Percentiles rank a stretch among this genome's conserved stretches.
phyloP scores from a whole-genome alignment of 352 stramenopile genomes.

The Thalassiosira delicatula region DNA sequence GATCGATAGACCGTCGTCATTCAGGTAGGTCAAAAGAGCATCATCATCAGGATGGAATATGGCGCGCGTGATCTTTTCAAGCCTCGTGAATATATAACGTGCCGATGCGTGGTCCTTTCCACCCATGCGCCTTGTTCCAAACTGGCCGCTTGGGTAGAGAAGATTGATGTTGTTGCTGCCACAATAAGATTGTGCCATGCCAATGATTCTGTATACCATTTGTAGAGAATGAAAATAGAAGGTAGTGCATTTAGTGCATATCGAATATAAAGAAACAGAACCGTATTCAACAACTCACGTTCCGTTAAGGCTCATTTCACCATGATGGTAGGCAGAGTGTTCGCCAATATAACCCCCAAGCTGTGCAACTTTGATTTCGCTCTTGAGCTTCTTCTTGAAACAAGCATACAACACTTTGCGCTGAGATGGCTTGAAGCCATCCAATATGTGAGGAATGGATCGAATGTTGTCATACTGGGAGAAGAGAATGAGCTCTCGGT shows the following conservation, averaged over 20 bases:
- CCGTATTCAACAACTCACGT: slow-evolving; percentile 71
- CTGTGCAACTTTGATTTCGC: slow-evolving; percentile 99
- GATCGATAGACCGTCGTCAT: slow-evolving; percentile 97
- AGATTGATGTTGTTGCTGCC: slow-evolving; percentile 99
- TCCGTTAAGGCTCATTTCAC: slow-evolving; percentile 95
- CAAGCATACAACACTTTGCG: slow-evolving; percentile 97
- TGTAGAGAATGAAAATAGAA: too few species aligned
- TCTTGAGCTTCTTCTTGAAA: slow-evolving; percentile 97
- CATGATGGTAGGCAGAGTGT: slow-evolving; percentile 98
- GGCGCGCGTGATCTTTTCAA: slow-evolving; percentile 94
- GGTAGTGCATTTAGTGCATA: neutral
- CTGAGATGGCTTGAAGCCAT: slow-evolving; percentile 98
- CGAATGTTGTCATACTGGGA: slow-evolving; percentile 95
- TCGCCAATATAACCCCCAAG: slow-evolving; percentile 96
- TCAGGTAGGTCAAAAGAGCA: slow-evolving; percentile 93
- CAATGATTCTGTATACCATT: too few species aligned
- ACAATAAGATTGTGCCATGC: slow-evolving; percentile 98
- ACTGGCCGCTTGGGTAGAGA: slow-evolving; percentile 96
- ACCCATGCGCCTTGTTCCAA: slow-evolving; percentile 97
- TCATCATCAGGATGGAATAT: slow-evolving; percentile 99
- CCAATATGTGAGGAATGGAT: slow-evolving; percentile 94
- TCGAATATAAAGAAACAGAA: neutral
- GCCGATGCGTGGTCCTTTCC: slow-evolving; percentile 95
- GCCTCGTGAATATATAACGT: slow-evolving; percentile 97
- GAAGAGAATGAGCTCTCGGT: slow-evolving; percentile 98